Base-by-base conservation (phyloP, 306 rosid genomes). In the Trifolium fragiferum region DNA sequence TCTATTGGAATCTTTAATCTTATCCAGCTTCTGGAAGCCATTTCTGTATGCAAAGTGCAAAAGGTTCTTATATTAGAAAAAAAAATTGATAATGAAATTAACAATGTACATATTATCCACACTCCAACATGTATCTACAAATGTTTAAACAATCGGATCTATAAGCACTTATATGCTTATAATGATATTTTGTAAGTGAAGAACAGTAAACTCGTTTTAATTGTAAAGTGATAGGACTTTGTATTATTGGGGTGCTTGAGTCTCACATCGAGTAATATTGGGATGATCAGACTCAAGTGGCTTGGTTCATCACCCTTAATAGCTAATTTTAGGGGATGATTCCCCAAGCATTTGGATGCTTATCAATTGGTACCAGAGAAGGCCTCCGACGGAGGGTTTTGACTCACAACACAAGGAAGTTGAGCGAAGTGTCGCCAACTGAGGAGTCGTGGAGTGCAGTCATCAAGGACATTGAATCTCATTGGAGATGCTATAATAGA, bases 11-110 rank as follows among this genome's bases (percentile, higher is more conserved):
- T 95, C 99, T 70, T 87, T 95, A 81, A 95, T 86, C 89, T 92
- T 92, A 80, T 95, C 99, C 84, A 95, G 82, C 85, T 80, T 92
- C 87, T 92, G 99, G 84, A 95, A 95, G 80, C 99, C 98, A 95
- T 92, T 95, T 80, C 99, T 92, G 90, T 60, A 63, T 54, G 60
- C 62, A 78, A 84, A 71, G 51, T 59, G 55, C 62, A 76, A 84
- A 71, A 44, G 41, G 74, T 30, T 53, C 77, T 50, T 4, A 61
- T 55, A 30, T 35, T 72, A 79, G n/a, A 63, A 69, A 68, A 30
- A 27, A 14, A 49, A 18, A 13, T 38, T 4, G n/a, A 55, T 46
- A 40, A 32, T 66, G 8, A 40, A 66, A 70, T 55, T 8, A 51
- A 60, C 37, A 67, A 15, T 32, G 21, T 38, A 47, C 68, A 76